phyloP scores from a whole-genome alignment of 1,284 basidiomycete genomes.

The Kalmanozyma brasiliensis region DNA sequence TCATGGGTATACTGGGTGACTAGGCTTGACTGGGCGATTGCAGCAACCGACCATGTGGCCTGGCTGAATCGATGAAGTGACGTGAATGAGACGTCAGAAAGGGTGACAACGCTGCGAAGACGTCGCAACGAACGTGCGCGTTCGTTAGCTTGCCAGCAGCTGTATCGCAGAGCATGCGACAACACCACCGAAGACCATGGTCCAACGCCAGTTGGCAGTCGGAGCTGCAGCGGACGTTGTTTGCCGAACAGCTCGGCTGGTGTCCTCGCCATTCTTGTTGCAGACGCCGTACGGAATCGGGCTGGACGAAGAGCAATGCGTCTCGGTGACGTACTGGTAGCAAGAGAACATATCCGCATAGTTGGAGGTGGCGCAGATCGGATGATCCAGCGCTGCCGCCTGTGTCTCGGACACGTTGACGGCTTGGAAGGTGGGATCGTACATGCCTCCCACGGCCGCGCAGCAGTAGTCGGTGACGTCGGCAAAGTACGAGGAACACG shows the following conservation, averaged over 20 bases:
- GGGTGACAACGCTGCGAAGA: too few species aligned
- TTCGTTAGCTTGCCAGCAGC: constrained; percentile 5
- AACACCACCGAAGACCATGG: constrained; percentile 9
- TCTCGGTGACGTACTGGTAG: constrained; percentile 51
- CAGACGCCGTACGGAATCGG: constrained; percentile 49
- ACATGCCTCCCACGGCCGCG: constrained; percentile 52
- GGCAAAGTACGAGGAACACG: constrained; percentile 46
- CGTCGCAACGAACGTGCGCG: too few species aligned
- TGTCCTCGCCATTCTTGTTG: constrained; percentile 39
- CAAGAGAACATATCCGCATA: constrained; percentile 56
- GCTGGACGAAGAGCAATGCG: constrained; percentile 40
- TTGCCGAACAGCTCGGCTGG: constrained; percentile 25
- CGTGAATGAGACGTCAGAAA: not conserved
- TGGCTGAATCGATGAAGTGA: not conserved
- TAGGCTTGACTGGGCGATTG: not conserved
- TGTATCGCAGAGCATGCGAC: constrained; percentile 31
- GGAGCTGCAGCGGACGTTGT: constrained; percentile 18
- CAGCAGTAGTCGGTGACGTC: constrained; percentile 60
- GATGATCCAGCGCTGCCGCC: constrained; percentile 36
- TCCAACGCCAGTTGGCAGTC: constrained; percentile 18
- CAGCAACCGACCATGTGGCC: too few species aligned
- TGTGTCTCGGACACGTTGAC: constrained; percentile 32
- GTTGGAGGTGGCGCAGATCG: constrained; percentile 47
- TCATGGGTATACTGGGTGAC: constrained; percentile 27
- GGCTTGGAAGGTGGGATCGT: constrained; percentile 31